Conservation (phyloP, 306 rosid species). For the Vigna reflexopilosa region DNA sequence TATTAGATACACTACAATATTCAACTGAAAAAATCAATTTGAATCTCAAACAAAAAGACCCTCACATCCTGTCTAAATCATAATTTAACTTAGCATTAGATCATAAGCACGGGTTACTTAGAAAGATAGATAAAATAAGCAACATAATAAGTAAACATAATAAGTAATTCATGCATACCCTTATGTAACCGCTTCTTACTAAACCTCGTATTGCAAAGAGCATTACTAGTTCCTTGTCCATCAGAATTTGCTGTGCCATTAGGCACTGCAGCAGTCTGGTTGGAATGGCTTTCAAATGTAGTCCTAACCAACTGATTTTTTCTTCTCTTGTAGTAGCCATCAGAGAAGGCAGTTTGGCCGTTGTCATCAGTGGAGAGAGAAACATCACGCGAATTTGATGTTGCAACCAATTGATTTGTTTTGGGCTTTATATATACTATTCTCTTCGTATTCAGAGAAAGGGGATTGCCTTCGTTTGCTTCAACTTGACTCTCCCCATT, state of each 20-base stretch:
- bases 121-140: constrained; percentile 29
- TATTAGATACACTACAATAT: constrained; percentile 24
- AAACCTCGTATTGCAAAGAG: constrained; percentile 59
- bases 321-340: constrained; percentile 87
- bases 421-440: constrained; percentile 79
- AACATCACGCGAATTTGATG: constrained; percentile 65
- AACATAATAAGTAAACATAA: constrained; percentile 33
- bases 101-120: constrained; percentile 15
- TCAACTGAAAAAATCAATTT: constrained; percentile 33
- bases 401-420: constrained; percentile 88
- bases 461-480: constrained; percentile 50
- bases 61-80: constrained; percentile 9
- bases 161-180: constrained; percentile 63
- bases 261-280: constrained; percentile 52
- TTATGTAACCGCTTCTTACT: constrained; percentile 65
- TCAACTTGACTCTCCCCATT: constrained; percentile 58
- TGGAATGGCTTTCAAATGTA: constrained; percentile 59
- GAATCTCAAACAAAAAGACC: constrained; percentile 29
- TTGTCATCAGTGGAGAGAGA: constrained; percentile 57
- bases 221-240: constrained; percentile 53
- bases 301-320: constrained; percentile 85
- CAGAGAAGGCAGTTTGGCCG: constrained; percentile 59
- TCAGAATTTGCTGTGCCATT: constrained; percentile 54
- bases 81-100: constrained; percentile 16
- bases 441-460: constrained; percentile 56